Conservation (phyloP, 306 rosid species). For the Arachis hypogaea region DNA sequence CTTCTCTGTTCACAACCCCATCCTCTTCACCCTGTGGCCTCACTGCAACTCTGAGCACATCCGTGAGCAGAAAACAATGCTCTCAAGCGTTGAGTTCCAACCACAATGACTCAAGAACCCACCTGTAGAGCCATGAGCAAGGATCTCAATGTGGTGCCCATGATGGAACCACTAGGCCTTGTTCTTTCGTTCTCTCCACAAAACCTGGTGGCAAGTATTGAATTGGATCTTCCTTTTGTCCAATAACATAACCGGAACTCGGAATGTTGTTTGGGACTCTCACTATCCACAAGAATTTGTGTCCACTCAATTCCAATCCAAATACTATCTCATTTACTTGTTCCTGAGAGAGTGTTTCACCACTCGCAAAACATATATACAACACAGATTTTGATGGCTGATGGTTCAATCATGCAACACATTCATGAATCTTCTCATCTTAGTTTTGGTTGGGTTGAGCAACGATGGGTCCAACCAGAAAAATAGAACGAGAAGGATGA, state of each 20-base stretch:
- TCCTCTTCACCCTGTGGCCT: slow-evolving; percentile 14
- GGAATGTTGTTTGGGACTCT: slow-evolving; percentile 19
- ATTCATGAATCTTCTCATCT: not conserved
- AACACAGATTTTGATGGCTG: slow-evolving; percentile 35
- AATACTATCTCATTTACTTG: slow-evolving; percentile 40
- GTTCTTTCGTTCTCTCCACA: slow-evolving; percentile 18
- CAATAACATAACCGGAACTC: slow-evolving; percentile 25
- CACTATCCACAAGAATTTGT: slow-evolving; percentile 44
- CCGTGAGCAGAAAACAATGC: not conserved
- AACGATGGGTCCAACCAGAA: slow-evolving; percentile 42
- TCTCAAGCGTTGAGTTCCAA: slow-evolving; percentile 40
- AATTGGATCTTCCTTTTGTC: slow-evolving; percentile 20
- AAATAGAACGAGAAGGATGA: not conserved
- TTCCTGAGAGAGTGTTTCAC: slow-evolving; percentile 40
- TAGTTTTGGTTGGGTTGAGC: slow-evolving; percentile 11
- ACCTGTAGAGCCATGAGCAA: slow-evolving; percentile 29
- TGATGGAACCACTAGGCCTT: slow-evolving; percentile 35
- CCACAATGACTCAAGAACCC: slow-evolving; percentile 47
- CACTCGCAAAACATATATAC: slow-evolving; percentile 47
- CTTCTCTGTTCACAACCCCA: slow-evolving; percentile 42
- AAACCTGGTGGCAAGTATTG: slow-evolving; percentile 30
- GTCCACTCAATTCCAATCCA: slow-evolving; percentile 47
- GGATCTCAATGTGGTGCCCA: slow-evolving; percentile 45
- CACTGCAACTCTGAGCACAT: slow-evolving; percentile 26
- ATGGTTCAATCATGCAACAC: slow-evolving; percentile 37